Percentiles rank a stretch among this genome's conserved stretches.
phyloP scores from a whole-genome alignment of 106 monocot genomes.

The Allium sativum region DNA sequence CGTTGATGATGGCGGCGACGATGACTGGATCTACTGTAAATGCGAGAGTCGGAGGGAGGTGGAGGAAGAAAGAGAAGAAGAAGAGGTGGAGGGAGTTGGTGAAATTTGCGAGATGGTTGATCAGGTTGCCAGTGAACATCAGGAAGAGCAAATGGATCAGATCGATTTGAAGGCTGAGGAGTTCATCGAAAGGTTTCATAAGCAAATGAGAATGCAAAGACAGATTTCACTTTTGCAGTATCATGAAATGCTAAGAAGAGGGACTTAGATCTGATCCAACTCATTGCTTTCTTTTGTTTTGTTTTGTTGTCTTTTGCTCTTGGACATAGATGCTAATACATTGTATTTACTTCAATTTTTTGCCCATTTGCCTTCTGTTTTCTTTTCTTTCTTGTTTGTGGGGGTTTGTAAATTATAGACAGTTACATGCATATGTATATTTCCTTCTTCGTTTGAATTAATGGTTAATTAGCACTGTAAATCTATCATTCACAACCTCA shows the following conservation, averaged over 20 bases:
- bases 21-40: slow-evolving; percentile 3
- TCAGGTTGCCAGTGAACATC: background rate
- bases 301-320: too few species aligned
- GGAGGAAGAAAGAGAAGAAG: background rate
- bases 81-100: background rate
- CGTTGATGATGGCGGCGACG: slow-evolving; percentile 1
- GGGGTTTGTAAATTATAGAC: too few species aligned
- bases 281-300: too few species aligned
- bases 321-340: too few species aligned
- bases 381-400: too few species aligned
- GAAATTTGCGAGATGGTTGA: background rate
- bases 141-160: background rate
- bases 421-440: too few species aligned
- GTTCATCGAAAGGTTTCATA: slow-evolving; percentile 1
- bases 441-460: too few species aligned
- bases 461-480: too few species aligned
- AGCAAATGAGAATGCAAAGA: background rate
- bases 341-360: too few species aligned
- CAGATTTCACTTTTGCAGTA: background rate
- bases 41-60: background rate
- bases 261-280: background rate
- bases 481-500: too few species aligned
- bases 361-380: too few species aligned
- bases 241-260: background rate
- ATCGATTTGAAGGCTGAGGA: slow-evolving; percentile 3